Percentiles rank a stretch among this genome's conserved stretches.
Conservation (phyloP, 2,329 filamentous ascomycete genomes). For the Ilyonectria mors-panacis region DNA sequence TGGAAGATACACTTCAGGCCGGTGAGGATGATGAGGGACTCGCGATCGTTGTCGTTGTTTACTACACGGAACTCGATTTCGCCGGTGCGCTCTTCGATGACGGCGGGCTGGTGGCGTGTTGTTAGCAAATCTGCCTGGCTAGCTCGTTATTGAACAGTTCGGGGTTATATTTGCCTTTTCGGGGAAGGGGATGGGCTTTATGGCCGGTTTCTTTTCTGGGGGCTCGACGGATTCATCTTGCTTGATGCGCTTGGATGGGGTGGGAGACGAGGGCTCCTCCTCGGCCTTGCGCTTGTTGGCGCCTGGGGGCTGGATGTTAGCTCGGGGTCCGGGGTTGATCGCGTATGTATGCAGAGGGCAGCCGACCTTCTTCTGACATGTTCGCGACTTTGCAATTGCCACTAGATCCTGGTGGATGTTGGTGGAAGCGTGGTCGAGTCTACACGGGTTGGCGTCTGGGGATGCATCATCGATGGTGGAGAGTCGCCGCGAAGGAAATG, state of each 20-base stretch:
- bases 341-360: not conserved
- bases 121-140: not conserved
- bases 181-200: slow-evolving; percentile 85
- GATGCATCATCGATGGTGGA: slow-evolving; percentile 44
- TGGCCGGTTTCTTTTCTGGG: slow-evolving; percentile 63
- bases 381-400: slow-evolving; percentile 17
- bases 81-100: slow-evolving; percentile 92
- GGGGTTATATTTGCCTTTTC: slow-evolving; percentile 77
- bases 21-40: slow-evolving; percentile 94
- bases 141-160: not conserved
- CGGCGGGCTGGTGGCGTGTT: slow-evolving; percentile 75
- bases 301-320: slow-evolving; percentile 53
- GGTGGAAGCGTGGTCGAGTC: slow-evolving; percentile 24
- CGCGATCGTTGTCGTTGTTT: slow-evolving; percentile 92
- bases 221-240: slow-evolving; percentile 54
- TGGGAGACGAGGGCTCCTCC: slow-evolving; percentile 74
- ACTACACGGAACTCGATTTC: slow-evolving; percentile 98
- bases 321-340: not conserved
- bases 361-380: slow-evolving; percentile 49
- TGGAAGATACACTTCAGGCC: slow-evolving; percentile 98
- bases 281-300: slow-evolving; percentile 84
- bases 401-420: slow-evolving; percentile 14
- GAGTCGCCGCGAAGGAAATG: slow-evolving; percentile 34
- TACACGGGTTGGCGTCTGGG: slow-evolving; percentile 26
- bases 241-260: slow-evolving; percentile 77